These are phyloP conservation scores for Saccharomycopsis selenospora DNA, from an alignment of 805 yeast species.

Conservation along the genomic window DNA sequence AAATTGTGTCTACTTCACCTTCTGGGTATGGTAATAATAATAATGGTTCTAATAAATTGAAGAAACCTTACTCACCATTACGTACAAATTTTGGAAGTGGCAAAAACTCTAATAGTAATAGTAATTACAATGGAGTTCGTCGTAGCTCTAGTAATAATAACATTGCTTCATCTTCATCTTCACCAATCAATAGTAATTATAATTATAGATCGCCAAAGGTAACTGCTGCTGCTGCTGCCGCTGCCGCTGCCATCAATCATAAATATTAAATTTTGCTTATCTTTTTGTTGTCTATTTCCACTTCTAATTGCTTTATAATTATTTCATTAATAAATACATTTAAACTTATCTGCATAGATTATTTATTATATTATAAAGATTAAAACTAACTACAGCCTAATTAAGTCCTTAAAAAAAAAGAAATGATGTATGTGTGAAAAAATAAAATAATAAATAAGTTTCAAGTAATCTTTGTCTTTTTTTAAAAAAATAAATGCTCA, in stretches of 20 bases:
- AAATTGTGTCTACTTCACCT: background rate
- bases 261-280: slow-evolving; percentile 19
- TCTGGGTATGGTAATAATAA: background rate
- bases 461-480: too few species aligned
- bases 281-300: background rate
- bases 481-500: too few species aligned
- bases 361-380: too few species aligned
- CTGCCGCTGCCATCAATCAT: slow-evolving; percentile 28
- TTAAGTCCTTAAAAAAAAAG: too few species aligned
- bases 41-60: background rate
- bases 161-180: background rate
- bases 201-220: background rate
- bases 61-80: slow-evolving; percentile 1
- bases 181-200: background rate
- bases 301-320: too few species aligned
- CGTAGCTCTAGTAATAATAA: background rate
- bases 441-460: too few species aligned
- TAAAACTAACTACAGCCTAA: too few species aligned
- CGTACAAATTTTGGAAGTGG: background rate
- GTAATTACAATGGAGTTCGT: background rate
- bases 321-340: too few species aligned
- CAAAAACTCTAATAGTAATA: background rate
- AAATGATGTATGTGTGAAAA: too few species aligned
- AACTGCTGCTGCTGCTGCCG: slow-evolving; percentile 27
- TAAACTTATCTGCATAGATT: too few species aligned